Conservation (phyloP, 2,329 filamentous ascomycete genomes). For the Hypomyces perniciosus region DNA sequence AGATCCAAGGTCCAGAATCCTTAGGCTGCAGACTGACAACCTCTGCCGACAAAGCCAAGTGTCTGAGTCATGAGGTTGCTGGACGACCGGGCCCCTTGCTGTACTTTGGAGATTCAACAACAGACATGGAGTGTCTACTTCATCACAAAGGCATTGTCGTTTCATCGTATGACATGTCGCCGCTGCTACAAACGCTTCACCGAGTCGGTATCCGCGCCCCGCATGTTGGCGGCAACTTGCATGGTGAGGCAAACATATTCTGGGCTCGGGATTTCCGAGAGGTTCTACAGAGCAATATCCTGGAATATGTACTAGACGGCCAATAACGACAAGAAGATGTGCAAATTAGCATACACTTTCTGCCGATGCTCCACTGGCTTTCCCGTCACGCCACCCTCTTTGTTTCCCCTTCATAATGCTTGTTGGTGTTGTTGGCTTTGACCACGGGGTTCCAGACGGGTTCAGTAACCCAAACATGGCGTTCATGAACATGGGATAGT, state of each 20-base stretch:
- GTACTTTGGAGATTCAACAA: conserved; percentile 55
- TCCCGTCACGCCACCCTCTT: no score
- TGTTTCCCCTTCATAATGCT: not conserved
- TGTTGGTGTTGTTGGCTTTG: no score
- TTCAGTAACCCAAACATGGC: not conserved
- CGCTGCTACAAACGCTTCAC: conserved; percentile 31
- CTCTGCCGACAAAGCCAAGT: conserved; percentile 37
- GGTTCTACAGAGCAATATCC: conserved; percentile 28
- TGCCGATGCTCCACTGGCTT: no score
- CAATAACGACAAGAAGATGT: not conserved
- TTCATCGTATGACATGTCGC: conserved; percentile 28
- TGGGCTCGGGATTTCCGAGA: conserved; percentile 43
- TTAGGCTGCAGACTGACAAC: conserved; percentile 27
- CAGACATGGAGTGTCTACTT: conserved; percentile 50
- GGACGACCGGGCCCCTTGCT: conserved; percentile 20
- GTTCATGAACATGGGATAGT: not conserved
- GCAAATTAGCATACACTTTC: no score
- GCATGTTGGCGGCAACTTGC: conserved; percentile 25
- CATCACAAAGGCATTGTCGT: conserved; percentile 41
- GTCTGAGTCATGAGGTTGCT: conserved; percentile 21
- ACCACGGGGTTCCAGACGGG: not conserved
- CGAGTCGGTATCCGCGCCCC: conserved; percentile 34
- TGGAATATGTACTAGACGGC: conserved; percentile 11
- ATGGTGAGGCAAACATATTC: conserved; percentile 18
- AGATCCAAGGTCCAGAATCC: conserved; percentile 35